Conservation (phyloP, 495 filamentous ascomycete species). For the Letharia columbiana region DNA sequence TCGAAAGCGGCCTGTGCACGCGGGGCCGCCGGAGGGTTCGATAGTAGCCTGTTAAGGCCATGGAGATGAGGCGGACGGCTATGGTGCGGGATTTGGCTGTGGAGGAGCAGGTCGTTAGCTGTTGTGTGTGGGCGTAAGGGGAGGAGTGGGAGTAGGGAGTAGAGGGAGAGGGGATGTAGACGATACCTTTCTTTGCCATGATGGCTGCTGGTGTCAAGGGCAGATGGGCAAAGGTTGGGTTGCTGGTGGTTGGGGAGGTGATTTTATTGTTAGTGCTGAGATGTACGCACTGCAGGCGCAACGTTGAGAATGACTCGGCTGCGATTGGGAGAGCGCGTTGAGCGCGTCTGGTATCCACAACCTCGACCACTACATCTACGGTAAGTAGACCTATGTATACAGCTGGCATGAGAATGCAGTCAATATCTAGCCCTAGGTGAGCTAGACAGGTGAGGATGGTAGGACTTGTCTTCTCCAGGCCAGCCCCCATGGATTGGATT, state of each 20-base stretch:
- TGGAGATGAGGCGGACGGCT: slow-evolving; percentile 87
- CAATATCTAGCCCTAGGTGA: neutral
- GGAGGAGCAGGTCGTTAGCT: neutral
- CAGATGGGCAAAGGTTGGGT: neutral
- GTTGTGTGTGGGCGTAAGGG: neutral
- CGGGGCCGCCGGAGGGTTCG: slow-evolving; percentile 80
- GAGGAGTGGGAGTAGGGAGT: neutral
- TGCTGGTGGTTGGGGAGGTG: neutral
- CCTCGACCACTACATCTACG: neutral
- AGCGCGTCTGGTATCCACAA: neutral
- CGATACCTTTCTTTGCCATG: slow-evolving; percentile 12
- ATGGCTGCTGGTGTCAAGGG: neutral
- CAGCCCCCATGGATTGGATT: neutral
- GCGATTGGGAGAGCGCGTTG: neutral
- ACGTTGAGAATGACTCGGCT: neutral
- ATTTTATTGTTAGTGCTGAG: neutral
- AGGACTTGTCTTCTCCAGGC: neutral
- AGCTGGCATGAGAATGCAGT: neutral
- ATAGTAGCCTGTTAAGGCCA: slow-evolving; percentile 98
- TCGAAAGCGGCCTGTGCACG: slow-evolving; percentile 72
- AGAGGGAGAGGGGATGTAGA: neutral
- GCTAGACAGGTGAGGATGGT: neutral
- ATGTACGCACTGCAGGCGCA: neutral
- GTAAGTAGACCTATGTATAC: neutral
- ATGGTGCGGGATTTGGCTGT: slow-evolving; percentile 88